Evolutionary conservation across 495 filamentous ascomycete species (phyloP).

Genomic region (Hypomontagnella submonticulosa): DNA sequence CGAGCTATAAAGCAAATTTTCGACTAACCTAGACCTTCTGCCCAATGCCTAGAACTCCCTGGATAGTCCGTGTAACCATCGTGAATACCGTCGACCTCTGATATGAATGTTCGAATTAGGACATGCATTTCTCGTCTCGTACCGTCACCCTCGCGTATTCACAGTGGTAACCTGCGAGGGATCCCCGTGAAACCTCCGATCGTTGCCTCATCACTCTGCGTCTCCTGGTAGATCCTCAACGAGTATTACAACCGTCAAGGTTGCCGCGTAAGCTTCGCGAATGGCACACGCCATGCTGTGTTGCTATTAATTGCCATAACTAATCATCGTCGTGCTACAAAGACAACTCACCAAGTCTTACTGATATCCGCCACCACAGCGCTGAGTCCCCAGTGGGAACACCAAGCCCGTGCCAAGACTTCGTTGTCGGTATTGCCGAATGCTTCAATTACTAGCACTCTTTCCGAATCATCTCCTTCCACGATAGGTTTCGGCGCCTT

Average conservation of each 20-base stretch:
- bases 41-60: conserved; percentile 34
- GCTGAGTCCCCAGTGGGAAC: conserved; percentile 72
- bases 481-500: conserved; percentile 18
- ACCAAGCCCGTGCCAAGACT: conserved; percentile 79
- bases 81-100: conserved; percentile 33
- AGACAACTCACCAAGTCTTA: conserved; percentile 67
- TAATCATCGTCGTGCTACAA: conserved; percentile 37
- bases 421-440: conserved; percentile 77
- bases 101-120: conserved; percentile 20
- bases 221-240: conserved; percentile 60
- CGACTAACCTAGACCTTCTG: conserved; percentile 27
- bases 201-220: conserved; percentile 44
- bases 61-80: conserved; percentile 34
- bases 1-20: conserved; percentile 20
- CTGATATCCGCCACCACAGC: conserved; percentile 73
- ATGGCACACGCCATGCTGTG: conserved; percentile 73
- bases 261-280: conserved; percentile 75
- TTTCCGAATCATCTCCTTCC: conserved; percentile 60
- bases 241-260: conserved; percentile 75
- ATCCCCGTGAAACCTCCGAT: conserved; percentile 21
- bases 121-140: conserved; percentile 15
- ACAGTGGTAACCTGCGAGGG: conserved; percentile 3
- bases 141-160: conserved; percentile 13
- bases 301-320: conserved; percentile 20
- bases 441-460: conserved; percentile 74